Conservation (phyloP, 495 filamentous ascomycete genomes). For the Diplogelasinospora grovesii region DNA sequence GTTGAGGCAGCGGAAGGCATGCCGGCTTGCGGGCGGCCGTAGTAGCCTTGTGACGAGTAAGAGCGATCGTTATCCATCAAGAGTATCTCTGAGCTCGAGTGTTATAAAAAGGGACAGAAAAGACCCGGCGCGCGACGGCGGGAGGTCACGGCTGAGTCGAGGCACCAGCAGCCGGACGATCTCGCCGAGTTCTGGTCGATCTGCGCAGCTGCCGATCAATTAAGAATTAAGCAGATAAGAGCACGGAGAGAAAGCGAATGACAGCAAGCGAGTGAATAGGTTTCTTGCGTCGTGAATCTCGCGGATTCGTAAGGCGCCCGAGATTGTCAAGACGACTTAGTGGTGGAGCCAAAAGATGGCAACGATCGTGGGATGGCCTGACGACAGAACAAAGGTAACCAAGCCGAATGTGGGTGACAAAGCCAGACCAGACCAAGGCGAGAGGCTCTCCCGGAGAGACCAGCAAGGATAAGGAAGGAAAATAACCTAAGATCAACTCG, state of each 20-base stretch:
- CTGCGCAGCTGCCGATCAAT: background rate
- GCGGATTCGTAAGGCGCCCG: background rate
- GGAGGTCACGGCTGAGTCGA: background rate
- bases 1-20: constrained; percentile 20
- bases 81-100: background rate
- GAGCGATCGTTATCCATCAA: constrained; percentile 4
- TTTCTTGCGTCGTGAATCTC: too few relatives aligned
- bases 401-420: background rate
- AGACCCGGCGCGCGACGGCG: background rate
- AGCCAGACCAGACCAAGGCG: background rate
- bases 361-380: background rate
- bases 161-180: background rate
- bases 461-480: background rate
- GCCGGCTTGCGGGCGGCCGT: constrained; percentile 5
- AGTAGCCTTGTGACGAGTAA: constrained; percentile 6
- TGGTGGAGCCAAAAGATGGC: background rate
- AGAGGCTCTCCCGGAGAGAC: background rate
- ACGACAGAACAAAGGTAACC: background rate
- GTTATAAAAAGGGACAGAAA: background rate
- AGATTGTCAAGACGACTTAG: background rate
- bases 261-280: too few relatives aligned
- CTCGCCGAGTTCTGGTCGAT: background rate
- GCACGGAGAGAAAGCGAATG: background rate
- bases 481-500: background rate
- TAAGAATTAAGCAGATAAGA: background rate